These are phyloP conservation scores for Marasmius fiardii DNA, from an alignment of 1,284 basidiomycete genomes.

Conservation along the genomic window DNA sequence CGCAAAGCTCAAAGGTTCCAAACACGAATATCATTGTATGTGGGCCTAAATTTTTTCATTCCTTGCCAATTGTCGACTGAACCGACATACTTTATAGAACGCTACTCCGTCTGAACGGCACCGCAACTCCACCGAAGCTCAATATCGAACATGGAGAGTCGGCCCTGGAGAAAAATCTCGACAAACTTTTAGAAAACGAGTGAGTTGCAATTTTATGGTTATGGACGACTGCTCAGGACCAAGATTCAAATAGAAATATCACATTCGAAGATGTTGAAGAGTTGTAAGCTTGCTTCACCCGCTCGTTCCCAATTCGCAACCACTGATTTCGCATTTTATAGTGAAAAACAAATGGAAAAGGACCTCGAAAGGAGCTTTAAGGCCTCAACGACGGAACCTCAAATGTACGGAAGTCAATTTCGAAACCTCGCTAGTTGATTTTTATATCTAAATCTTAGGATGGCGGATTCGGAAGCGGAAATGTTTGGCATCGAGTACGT, in stretches of 20 bases:
- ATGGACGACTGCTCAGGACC: not conserved
- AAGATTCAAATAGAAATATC: not conserved
- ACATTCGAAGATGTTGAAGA: not conserved
- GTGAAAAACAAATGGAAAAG: not conserved
- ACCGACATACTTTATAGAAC: not conserved
- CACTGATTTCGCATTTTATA: not conserved
- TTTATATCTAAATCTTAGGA: slow-evolving; percentile 7
- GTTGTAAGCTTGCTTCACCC: not conserved
- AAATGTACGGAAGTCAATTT: not conserved
- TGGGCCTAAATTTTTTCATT: not conserved
- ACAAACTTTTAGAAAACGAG: not conserved
- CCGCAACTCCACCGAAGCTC: not conserved
- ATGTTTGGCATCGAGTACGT: slow-evolving; percentile 18
- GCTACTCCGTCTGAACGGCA: not conserved
- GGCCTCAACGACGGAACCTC: not conserved
- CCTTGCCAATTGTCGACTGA: not conserved
- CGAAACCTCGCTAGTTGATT: not conserved
- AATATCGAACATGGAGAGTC: not conserved
- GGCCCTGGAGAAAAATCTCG: not conserved
- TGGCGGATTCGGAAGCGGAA: slow-evolving; percentile 19
- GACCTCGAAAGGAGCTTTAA: not conserved
- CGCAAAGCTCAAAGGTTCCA: not conserved
- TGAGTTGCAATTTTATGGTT: not conserved
- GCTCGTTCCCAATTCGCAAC: not conserved
- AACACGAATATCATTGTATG: not conserved